Evolutionary conservation across 306 rosid genomes (phyloP).

Genomic region (Aeschynomene evenia): DNA sequence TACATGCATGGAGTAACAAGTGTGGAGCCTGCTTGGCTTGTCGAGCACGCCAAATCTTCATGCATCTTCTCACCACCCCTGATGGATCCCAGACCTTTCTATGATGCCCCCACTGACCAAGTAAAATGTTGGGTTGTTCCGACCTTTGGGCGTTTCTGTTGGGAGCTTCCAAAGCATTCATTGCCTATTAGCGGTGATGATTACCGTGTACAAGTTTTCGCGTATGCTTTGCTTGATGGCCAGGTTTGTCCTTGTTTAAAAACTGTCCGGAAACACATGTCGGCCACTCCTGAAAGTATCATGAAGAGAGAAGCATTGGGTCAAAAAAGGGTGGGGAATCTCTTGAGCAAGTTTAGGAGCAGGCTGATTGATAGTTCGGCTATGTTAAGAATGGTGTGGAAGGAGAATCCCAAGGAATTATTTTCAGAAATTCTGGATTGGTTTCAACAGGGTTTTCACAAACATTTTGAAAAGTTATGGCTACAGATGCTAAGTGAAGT

Average conservation of each 20-base stretch:
- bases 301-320: constrained; percentile 73
- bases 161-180: constrained; percentile 74
- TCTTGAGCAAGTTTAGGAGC: constrained; percentile 48
- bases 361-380: constrained; percentile 52
- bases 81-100: constrained; percentile 62
- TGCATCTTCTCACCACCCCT: constrained; percentile 66
- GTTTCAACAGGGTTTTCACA: constrained; percentile 71
- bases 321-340: constrained; percentile 79
- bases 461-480: constrained; percentile 57
- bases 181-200: constrained; percentile 42
- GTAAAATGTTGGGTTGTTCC: constrained; percentile 65
- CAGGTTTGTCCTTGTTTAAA: constrained; percentile 78
- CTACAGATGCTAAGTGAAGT: constrained; percentile 63
- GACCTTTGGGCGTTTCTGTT: constrained; percentile 68
- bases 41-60: constrained; percentile 65
- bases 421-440: constrained; percentile 67
- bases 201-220: constrained; percentile 57
- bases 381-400: constrained; percentile 64
- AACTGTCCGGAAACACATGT: constrained; percentile 56
- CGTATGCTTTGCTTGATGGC: constrained; percentile 80
- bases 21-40: constrained; percentile 82
- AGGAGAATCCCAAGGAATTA: constrained; percentile 64
- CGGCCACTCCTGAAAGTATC: constrained; percentile 71
- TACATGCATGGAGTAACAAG: constrained; percentile 90
- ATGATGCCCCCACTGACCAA: constrained; percentile 63